phyloP scores from a whole-genome alignment of 371 early-diverging fungal species.

The Syncephalastrum contaminatum region DNA sequence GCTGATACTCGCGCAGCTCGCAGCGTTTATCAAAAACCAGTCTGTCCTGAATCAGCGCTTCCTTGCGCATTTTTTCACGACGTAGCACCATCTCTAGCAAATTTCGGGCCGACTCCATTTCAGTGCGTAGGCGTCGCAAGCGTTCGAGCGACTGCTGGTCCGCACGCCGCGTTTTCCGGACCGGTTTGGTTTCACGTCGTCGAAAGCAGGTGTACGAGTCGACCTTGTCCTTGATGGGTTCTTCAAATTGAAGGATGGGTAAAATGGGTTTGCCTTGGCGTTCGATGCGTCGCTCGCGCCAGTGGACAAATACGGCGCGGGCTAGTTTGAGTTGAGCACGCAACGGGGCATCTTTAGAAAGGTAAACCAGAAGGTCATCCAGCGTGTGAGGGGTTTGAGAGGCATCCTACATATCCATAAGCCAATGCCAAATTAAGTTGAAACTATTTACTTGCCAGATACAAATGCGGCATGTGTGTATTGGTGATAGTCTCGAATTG shows the following conservation, averaged over 20 bases:
- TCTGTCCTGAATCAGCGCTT: conserved; percentile 67
- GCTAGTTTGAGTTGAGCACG: conserved; percentile 16
- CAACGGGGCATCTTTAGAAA: conserved; percentile 16
- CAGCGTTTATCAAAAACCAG: conserved; percentile 57
- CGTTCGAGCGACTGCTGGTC: conserved; percentile 86
- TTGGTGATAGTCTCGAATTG: conserved; percentile 66
- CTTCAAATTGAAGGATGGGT: conserved; percentile 65
- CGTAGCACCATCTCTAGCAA: conserved; percentile 80
- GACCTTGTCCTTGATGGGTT: conserved; percentile 60
- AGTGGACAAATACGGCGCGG: conserved; percentile 35
- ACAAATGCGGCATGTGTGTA: conserved; percentile 44
- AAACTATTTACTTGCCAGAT: conserved; percentile 32
- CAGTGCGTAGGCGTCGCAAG: conserved; percentile 76
- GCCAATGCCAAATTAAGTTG: conserved; percentile 68
- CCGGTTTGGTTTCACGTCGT: conserved; percentile 83
- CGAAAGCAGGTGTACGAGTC: conserved; percentile 98
- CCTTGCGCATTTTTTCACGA: conserved; percentile 75
- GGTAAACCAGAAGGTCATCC: conserved; percentile 17
- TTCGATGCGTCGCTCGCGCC: conserved; percentile 44
- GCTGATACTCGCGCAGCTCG: conserved; percentile 53
- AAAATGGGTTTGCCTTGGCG: conserved; percentile 58
- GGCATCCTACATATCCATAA: conserved; percentile 38
- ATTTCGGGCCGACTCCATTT: conserved; percentile 75
- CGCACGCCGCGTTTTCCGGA: conserved; percentile 88
- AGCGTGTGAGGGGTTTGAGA: conserved; percentile 38